These are phyloP conservation scores for Fusarium veterinarium DNA, from an alignment of 2,329 filamentous ascomycete species.

Conservation along the genomic window DNA sequence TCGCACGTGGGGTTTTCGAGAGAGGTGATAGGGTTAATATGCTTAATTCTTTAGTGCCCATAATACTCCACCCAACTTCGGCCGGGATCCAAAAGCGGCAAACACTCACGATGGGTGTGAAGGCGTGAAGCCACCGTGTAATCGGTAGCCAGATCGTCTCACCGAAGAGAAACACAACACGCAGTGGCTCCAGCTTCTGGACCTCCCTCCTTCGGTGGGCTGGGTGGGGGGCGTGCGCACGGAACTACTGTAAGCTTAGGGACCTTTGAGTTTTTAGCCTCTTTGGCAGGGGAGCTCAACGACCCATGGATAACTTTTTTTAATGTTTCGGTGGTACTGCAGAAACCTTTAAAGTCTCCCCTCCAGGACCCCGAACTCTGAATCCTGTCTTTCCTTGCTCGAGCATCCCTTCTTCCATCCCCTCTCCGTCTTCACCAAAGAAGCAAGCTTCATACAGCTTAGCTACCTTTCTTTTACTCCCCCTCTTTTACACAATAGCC, in stretches of 20 bases:
- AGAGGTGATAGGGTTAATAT: constrained; percentile 33
- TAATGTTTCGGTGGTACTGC: background rate
- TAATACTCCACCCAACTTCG: background rate
- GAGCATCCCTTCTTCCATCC: constrained; percentile 28
- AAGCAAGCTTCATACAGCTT: constrained; percentile 20
- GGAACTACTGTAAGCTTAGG: constrained; percentile 4
- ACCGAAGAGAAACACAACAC: constrained; percentile 20
- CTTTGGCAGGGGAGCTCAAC: background rate
- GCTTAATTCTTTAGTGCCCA: constrained; percentile 30
- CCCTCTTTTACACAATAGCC: background rate
- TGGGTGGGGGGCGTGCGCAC: constrained; percentile 10
- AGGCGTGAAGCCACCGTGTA: constrained; percentile 4
- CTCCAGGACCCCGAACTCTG: constrained; percentile 15
- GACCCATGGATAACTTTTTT: background rate
- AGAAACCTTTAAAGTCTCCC: constrained; percentile 34
- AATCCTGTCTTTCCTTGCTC: constrained; percentile 5
- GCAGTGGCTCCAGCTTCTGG: constrained; percentile 11
- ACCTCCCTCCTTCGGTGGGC: background rate
- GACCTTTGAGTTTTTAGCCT: constrained; percentile 9
- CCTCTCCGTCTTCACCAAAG: background rate
- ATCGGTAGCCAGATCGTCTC: constrained; percentile 41
- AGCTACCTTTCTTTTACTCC: constrained; percentile 1
- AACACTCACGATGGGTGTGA: constrained; percentile 24
- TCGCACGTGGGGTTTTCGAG: constrained; percentile 26
- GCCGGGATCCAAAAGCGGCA: constrained; percentile 10